A percentile compares a stretch with the other conserved stretches of the same genome.
Conservation (phyloP, 2,329 filamentous ascomycete genomes). For the Pestalotiopsis sp. region DNA sequence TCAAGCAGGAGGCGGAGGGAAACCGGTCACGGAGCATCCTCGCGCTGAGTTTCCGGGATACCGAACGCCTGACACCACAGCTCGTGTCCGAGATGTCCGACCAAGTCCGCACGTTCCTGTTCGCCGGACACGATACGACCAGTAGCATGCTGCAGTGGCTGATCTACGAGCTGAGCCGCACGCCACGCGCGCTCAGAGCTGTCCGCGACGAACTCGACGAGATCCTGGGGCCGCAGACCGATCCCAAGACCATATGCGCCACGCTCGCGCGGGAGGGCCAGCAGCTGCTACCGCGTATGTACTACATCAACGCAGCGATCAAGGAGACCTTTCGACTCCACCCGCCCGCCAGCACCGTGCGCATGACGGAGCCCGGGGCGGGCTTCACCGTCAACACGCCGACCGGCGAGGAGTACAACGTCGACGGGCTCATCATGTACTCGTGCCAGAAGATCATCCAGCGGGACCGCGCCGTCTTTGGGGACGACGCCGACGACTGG, state of each 20-base stretch:
- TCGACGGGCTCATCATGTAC: slow-evolving; percentile 22
- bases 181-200: slow-evolving; percentile 8
- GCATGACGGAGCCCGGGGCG: slow-evolving; percentile 14
- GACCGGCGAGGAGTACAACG: slow-evolving; percentile 16
- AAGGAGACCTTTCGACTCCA: slow-evolving; percentile 19
- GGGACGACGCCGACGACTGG: slow-evolving; percentile 19
- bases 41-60: slow-evolving; percentile 11
- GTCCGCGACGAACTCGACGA: slow-evolving; percentile 19
- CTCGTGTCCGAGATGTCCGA: slow-evolving; percentile 17
- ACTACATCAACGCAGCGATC: slow-evolving; percentile 17
- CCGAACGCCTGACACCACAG: neutral
- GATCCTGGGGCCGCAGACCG: slow-evolving; percentile 14
- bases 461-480: slow-evolving; percentile 17
- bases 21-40: slow-evolving; percentile 14
- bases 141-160: slow-evolving; percentile 15
- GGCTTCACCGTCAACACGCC: slow-evolving; percentile 19
- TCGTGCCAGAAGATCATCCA: slow-evolving; percentile 16
- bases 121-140: slow-evolving; percentile 19
- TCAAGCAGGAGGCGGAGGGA: neutral
- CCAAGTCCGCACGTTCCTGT: slow-evolving; percentile 19
- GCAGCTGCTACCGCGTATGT: slow-evolving; percentile 16
- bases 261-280: slow-evolving; percentile 7
- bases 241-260: slow-evolving; percentile 6
- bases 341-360: slow-evolving; percentile 17
- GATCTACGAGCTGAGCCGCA: slow-evolving; percentile 17